These are phyloP conservation scores for Punica granatum DNA, from an alignment of 345 rosid species.

Conservation along the genomic window DNA sequence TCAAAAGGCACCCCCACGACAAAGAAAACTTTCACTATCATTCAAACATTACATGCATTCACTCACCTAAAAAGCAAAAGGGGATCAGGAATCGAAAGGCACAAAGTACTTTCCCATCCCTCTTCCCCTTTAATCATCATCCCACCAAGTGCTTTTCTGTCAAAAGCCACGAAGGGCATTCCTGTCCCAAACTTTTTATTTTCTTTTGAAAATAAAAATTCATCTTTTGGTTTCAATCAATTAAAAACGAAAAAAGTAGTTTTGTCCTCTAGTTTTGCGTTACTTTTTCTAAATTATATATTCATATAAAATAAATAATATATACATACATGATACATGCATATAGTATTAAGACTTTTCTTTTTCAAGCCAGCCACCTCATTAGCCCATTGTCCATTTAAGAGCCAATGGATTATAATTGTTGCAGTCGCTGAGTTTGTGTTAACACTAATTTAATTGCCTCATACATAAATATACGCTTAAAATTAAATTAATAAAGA, in stretches of 20 bases:
- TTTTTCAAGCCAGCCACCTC: neutral
- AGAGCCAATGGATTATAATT: neutral
- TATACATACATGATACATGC: too few species aligned
- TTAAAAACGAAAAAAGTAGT: neutral
- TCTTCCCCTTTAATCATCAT: slow-evolving; percentile 14
- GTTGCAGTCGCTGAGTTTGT: neutral
- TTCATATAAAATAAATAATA: too few species aligned
- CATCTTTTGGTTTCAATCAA: neutral
- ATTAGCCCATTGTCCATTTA: neutral
- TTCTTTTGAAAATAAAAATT: neutral
- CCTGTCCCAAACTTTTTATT: slow-evolving; percentile 8
- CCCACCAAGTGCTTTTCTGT: slow-evolving; percentile 4
- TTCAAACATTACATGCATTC: neutral
- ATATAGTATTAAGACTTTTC: too few species aligned
- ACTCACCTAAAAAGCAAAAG: slow-evolving; percentile 5
- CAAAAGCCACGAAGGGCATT: slow-evolving; percentile 4
- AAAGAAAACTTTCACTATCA: slow-evolving; percentile 4
- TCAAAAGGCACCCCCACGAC: neutral
- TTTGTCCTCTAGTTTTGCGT: neutral
- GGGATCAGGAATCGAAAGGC: slow-evolving; percentile 9
- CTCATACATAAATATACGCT: neutral
- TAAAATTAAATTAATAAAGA: too few species aligned
- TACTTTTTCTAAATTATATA: neutral
- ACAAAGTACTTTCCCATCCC: slow-evolving; percentile 15
- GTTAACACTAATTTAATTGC: neutral